Evolutionary conservation across 768 basidiomycete species (phyloP).

Genomic region (Mycena filopes): DNA sequence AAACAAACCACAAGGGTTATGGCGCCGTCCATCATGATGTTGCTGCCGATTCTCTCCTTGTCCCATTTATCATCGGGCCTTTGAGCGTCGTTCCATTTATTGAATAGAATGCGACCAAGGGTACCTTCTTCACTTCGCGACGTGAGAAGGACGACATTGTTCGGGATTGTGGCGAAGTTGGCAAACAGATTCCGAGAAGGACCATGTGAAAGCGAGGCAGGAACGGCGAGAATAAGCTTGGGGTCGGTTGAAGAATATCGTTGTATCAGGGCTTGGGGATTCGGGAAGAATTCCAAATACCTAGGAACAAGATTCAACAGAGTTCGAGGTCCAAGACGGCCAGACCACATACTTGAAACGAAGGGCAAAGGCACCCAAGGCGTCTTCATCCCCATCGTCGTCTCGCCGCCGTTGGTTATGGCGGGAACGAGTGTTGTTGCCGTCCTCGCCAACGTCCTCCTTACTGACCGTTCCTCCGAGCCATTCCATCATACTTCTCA

Average conservation of each 20-base stretch:
- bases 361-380: conserved; percentile 85
- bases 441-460: conserved; percentile 89
- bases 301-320: conserved; percentile 50
- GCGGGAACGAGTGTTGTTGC: conserved; percentile 62
- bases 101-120: conserved; percentile 80
- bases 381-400: conserved; percentile 83
- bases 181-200: conserved; percentile 88
- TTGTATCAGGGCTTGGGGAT: conserved; percentile 81
- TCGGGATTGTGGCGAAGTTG: conserved; percentile 83
- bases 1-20: conserved; percentile 71
- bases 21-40: conserved; percentile 81
- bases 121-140: conserved; percentile 83
- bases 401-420: conserved; percentile 65
- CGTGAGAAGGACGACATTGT: conserved; percentile 91
- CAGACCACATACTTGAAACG: conserved; percentile 80
- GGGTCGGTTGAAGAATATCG: conserved; percentile 89
- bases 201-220: conserved; percentile 92
- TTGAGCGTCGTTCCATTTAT: conserved; percentile 88
- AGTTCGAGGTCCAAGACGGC: neutral
- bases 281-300: conserved; percentile 91
- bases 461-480: conserved; percentile 95
- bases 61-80: conserved; percentile 88
- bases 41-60: conserved; percentile 87
- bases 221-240: conserved; percentile 93
- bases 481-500: conserved; percentile 99